Evolutionary conservation across 176 grass and related monocot species (phyloP).

Genomic region (Ensete ventricosum): DNA sequence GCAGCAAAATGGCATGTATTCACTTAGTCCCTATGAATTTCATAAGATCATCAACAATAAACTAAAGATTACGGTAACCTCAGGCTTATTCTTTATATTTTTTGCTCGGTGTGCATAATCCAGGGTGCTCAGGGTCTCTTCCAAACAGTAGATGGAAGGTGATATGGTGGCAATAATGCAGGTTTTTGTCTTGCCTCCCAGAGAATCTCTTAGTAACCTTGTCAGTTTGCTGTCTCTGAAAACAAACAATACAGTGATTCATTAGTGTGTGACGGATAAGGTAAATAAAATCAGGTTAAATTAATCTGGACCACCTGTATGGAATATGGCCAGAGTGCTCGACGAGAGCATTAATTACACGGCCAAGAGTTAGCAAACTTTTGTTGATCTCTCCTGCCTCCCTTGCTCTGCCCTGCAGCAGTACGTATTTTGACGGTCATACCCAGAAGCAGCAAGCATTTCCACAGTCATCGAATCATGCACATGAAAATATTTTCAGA

Average conservation of each 20-base stretch:
- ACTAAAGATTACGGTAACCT: constrained; percentile 39
- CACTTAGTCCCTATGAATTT: constrained; percentile 15
- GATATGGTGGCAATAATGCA: constrained; percentile 99
- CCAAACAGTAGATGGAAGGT: constrained; percentile 86
- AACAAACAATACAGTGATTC: constrained; percentile 17
- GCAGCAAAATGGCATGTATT: background rate
- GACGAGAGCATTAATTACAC: constrained; percentile 97
- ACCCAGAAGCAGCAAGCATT: background rate
- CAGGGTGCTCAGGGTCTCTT: constrained; percentile 94
- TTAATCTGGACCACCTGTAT: constrained; percentile 53
- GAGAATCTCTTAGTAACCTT: constrained; percentile 88
- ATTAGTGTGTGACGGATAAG: constrained; percentile 7
- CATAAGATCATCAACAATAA: background rate
- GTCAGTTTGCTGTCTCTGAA: constrained; percentile 99
- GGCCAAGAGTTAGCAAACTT: constrained; percentile 94
- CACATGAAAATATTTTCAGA: background rate
- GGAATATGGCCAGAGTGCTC: constrained; percentile 97
- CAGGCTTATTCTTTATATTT: constrained; percentile 98
- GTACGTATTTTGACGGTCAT: background rate
- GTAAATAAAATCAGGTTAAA: background rate
- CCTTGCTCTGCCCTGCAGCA: constrained; percentile 93
- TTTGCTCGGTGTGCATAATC: constrained; percentile 99
- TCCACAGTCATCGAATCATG: background rate
- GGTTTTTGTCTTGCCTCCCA: constrained; percentile 98
- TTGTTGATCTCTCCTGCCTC: constrained; percentile 99